Evolutionary conservation across 2,329 filamentous ascomycete species (phyloP).

Genomic region (Aureobasidium sp.): DNA sequence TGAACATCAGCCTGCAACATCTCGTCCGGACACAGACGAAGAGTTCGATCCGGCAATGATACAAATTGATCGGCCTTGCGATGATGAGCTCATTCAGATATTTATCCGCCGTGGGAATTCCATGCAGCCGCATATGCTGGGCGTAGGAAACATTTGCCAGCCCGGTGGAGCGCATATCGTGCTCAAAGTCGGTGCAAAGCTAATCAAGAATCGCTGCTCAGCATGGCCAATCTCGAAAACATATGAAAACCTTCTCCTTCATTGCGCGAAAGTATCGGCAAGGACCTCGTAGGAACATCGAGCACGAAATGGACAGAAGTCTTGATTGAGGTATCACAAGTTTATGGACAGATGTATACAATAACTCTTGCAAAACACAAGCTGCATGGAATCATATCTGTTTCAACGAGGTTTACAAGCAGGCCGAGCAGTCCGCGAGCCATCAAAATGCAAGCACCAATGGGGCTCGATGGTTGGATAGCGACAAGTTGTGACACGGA

Average conservation of each 20-base stretch:
- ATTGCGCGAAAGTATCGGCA: slow-evolving; percentile 1
- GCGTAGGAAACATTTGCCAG: slow-evolving; percentile 19
- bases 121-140: slow-evolving; percentile 21
- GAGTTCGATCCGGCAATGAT: slow-evolving; percentile 18
- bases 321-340: background rate
- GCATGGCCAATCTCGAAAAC: slow-evolving; percentile 11
- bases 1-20: background rate
- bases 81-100: slow-evolving; percentile 22
- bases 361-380: background rate
- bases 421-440: background rate
- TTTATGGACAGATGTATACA: background rate
- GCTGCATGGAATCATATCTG: background rate
- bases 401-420: background rate
- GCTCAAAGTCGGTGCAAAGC: slow-evolving; percentile 20
- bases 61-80: slow-evolving; percentile 21
- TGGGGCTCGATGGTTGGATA: no score
- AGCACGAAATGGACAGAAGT: background rate
- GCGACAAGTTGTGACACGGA: no score
- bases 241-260: slow-evolving; percentile 3
- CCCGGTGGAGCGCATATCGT: slow-evolving; percentile 15
- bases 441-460: no score
- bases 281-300: background rate
- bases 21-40: slow-evolving; percentile 2
- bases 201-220: slow-evolving; percentile 17
- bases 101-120: slow-evolving; percentile 19